Evolutionary conservation across 306 rosid genomes (phyloP), one percentile per base, ranked within the genome.

Genomic region (Cicer judaicum): DNA sequence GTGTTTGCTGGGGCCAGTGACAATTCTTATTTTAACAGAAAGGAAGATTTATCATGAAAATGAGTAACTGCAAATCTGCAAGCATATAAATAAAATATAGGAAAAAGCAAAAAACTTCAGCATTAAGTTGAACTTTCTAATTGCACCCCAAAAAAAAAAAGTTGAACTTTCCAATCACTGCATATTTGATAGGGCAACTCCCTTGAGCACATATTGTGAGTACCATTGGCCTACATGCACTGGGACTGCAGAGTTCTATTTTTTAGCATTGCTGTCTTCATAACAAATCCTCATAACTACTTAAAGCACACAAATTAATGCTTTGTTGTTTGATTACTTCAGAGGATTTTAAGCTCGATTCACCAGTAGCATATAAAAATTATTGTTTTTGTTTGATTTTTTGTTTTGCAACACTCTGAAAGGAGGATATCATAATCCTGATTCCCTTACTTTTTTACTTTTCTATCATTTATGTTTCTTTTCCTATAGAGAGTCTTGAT

Each of bases 401-500:
- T 24, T 48, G 15, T 72, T 21, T 55, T 54, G 21, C 48, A 46
- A 57, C 53, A 48, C 59, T 57, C 70, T 62, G 64, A 19, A 52
- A 60, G 50, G 63, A 38, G 43, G 46, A 47, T 68, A 69, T 59
- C 36, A 46, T 60, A 57, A 59, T 77, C 50, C 50, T 43, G 76
- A 43, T 43, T 59, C 57, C 46, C 12, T 19, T 60, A 47, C 18
- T 19, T 60, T 48, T 59, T 44, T 43, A 38, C 15, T 77, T 57
- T 34, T 56, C 40, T 8, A 15, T 57, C 39, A 52, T 18, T 42
- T 44, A 34, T 53, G 8, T 43, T 9, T 69, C 12, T 70, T 59
- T 69, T 39, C 61, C 76, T 62, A 4, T n/a, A 7, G 36, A 29
- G 65, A 41, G 61, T 19, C 38, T 49, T 14, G 15, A 43, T 67